Conservation (phyloP, 345 rosid species). For the Barbarea vulgaris region DNA sequence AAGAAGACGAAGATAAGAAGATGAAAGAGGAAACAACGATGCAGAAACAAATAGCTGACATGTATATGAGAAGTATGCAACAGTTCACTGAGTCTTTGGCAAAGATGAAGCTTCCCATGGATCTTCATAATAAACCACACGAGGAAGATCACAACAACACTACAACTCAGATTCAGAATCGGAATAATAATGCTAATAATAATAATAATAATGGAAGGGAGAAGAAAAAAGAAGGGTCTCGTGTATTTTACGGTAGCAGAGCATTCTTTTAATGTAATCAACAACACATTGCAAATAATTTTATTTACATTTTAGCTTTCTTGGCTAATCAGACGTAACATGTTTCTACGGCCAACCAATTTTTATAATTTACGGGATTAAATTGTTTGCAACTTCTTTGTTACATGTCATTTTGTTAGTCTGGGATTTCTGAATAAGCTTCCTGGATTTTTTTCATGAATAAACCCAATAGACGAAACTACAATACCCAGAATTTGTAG, state of each 20-base stretch:
- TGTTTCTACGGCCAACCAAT: not conserved
- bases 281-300: conserved; percentile 22
- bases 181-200: not conserved
- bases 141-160: conserved; percentile 30
- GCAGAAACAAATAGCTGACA: conserved; percentile 94
- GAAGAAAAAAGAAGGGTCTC: conserved; percentile 81
- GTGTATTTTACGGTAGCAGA: conserved; percentile 94
- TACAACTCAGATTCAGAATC: conserved; percentile 46
- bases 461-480: not conserved
- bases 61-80: conserved; percentile 98
- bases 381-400: not conserved
- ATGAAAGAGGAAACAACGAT: conserved; percentile 77
- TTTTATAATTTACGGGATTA: not conserved
- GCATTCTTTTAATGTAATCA: conserved; percentile 71
- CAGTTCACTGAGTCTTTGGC: conserved; percentile 89
- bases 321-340: not conserved
- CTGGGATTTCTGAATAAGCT: conserved; percentile 16
- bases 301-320: not conserved
- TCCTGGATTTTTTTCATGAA: conserved; percentile 4
- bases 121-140: conserved; percentile 28
- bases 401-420: not conserved
- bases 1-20: conserved; percentile 40
- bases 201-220: conserved; percentile 40
- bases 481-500: not conserved
- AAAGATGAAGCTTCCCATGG: conserved; percentile 92